Conservation (phyloP, 208 protist genomes). For the Acanthamoeba lenticulata region DNA sequence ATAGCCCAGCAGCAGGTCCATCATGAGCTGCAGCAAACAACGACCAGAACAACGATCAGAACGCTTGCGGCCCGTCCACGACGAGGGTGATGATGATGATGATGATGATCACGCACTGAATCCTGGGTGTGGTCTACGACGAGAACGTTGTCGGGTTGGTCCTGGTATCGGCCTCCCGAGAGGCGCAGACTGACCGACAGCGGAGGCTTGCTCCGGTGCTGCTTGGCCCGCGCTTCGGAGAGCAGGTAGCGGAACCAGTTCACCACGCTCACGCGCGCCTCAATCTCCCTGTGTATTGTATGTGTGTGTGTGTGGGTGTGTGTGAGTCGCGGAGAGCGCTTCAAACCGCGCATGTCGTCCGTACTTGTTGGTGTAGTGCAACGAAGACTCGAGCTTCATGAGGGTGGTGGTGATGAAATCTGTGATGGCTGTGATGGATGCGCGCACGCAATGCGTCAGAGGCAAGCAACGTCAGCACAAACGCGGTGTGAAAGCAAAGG, state of each 20-base stretch:
- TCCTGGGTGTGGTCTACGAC: background rate
- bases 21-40: background rate
- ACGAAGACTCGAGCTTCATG: background rate
- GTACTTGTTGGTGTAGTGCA: background rate
- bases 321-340: background rate
- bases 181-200: slow-evolving; percentile 33
- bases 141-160: background rate
- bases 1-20: slow-evolving; percentile 52
- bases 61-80: too few relatives aligned
- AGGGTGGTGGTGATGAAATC: background rate
- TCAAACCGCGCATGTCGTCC: too few relatives aligned
- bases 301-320: too few relatives aligned
- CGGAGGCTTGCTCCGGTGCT: background rate
- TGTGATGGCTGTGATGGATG: background rate
- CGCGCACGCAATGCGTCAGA: background rate
- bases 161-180: background rate
- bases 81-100: too few relatives aligned
- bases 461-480: background rate
- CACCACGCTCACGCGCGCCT: slow-evolving; percentile 14
- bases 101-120: background rate
- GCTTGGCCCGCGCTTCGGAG: background rate
- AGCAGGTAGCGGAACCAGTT: slow-evolving; percentile 30
- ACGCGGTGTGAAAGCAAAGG: background rate
- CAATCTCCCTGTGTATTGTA: background rate
- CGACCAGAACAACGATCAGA: too few relatives aligned